Percentiles rank a stretch among this genome's conserved stretches.
phyloP scores from a whole-genome alignment of 495 filamentous ascomycete genomes.

The Xylaria intraflava region DNA sequence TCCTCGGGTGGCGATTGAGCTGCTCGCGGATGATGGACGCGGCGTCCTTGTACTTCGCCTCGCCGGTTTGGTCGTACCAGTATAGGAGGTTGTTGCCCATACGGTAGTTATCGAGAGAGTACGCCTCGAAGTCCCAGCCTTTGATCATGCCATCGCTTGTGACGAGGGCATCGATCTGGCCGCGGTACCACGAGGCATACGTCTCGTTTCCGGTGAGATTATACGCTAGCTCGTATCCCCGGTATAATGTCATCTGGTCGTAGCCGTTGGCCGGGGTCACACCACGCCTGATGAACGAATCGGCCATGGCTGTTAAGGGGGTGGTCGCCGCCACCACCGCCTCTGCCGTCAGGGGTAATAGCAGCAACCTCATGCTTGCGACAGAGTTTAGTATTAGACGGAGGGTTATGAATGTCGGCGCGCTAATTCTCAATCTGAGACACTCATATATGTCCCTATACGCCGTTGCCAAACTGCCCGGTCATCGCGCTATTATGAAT shows the following conservation, averaged over 20 bases:
- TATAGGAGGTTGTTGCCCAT: constrained; percentile 44
- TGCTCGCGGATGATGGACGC: constrained; percentile 41
- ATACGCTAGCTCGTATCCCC: constrained; percentile 33
- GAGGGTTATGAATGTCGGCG: too few species aligned
- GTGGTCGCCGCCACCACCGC: not conserved
- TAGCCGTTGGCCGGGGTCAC: constrained; percentile 32
- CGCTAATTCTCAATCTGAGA: not conserved
- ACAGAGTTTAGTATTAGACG: not conserved
- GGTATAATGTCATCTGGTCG: constrained; percentile 34
- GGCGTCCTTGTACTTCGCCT: constrained; percentile 32
- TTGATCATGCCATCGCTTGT: constrained; percentile 32
- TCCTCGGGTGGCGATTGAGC: constrained; percentile 42
- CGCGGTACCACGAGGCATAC: constrained; percentile 28
- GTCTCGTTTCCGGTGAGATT: constrained; percentile 25
- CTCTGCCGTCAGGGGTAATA: not conserved
- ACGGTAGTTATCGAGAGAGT: constrained; percentile 46
- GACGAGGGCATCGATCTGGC: constrained; percentile 34
- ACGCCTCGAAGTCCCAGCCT: constrained; percentile 34
- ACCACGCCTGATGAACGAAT: constrained; percentile 42
- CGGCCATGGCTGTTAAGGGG: constrained; percentile 9
- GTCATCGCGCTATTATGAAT: not conserved
- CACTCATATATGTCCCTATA: not conserved
- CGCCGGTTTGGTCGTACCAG: constrained; percentile 32
- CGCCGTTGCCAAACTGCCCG: not conserved
- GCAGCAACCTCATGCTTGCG: constrained; percentile 1